Evolutionary conservation across 495 filamentous ascomycete genomes (phyloP), one percentile per base, ranked within the genome.

Genomic region (Chaetomium cochliodes): DNA sequence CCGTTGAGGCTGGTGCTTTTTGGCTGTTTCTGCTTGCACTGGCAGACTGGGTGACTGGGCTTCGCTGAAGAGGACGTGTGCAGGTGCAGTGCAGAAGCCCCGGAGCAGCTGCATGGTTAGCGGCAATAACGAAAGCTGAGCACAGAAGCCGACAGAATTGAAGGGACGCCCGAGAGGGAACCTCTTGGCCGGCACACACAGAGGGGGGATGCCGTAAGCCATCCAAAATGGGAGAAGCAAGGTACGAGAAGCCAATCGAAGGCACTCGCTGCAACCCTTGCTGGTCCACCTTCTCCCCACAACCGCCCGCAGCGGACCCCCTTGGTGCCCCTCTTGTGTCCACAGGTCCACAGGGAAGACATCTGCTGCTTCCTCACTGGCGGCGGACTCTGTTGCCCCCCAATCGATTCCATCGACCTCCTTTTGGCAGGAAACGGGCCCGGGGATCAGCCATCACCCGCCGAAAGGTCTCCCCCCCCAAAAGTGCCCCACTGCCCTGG

Each of bases 111-210:
- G 58, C 65, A 55, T 68, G 30, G 56, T 25, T 67, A 69, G 64
- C 64, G 66, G 65, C 60, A 33, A 37, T 16, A 42, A 28, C 49
- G 61, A 61, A 18, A 68, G 70, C 65, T 70, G 70, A 63, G 50
- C 46, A 54, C 49, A 26, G 73, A 75, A 75, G 55, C 68, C 63
- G 53, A 74, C 44, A 69, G 73, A 75, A 75, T 64, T 18, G 20
- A 56, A 72, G 62, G 67, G 71, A 72, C 64, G 51, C 18, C 66
- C 64, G 62, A 56, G 58, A 68, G 9, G 52, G 18, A 26, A 16
- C 6, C 50, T 39, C 16, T 46, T 7, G 23, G 4, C 25, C 12
- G 57, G 49, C 28, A 20, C 63, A 33, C 44, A 65, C 3, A 46
- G 47, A n/a, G 41, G 39, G 41, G 39, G 58, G 70, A 73, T 75